Percentiles rank a stretch among this genome's conserved stretches.
Evolutionary conservation across 2,329 filamentous ascomycete genomes (phyloP).

Genomic region (Zymoseptoria crescenta): DNA sequence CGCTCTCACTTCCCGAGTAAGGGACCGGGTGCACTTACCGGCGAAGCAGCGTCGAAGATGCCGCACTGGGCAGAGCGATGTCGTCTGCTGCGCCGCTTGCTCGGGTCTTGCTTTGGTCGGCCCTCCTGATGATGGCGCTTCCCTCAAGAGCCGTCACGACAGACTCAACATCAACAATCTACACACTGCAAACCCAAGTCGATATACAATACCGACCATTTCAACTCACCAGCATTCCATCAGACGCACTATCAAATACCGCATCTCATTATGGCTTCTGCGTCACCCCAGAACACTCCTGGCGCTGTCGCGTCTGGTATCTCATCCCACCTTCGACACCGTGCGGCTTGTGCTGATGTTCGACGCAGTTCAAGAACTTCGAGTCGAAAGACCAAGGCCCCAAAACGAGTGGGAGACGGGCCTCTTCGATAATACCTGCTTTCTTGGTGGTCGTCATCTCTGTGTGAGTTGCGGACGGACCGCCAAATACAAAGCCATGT

Average conservation of each 20-base stretch:
- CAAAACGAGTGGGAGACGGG: background rate
- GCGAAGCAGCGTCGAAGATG: too few species aligned
- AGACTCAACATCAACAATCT: background rate
- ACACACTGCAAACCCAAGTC: too few species aligned
- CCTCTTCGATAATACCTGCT: background rate
- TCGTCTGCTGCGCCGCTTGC: too few species aligned
- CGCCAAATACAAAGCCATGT: background rate
- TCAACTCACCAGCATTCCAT: background rate
- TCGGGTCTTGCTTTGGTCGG: too few species aligned
- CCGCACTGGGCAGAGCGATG: too few species aligned
- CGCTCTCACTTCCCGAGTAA: too few species aligned
- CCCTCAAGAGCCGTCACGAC: too few species aligned
- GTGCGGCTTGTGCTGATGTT: background rate
- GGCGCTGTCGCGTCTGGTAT: background rate
- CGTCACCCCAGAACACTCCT: background rate
- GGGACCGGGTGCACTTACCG: too few species aligned
- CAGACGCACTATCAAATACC: background rate
- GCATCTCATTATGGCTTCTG: background rate
- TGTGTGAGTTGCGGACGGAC: background rate
- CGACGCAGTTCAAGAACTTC: background rate
- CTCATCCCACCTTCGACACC: background rate
- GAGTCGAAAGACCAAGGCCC: background rate
- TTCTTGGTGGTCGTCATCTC: background rate
- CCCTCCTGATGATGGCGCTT: too few species aligned
- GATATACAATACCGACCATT: too few species aligned